Evolutionary conservation across 164 flowering plant species (phyloP).

Genomic region (Piper betle): DNA sequence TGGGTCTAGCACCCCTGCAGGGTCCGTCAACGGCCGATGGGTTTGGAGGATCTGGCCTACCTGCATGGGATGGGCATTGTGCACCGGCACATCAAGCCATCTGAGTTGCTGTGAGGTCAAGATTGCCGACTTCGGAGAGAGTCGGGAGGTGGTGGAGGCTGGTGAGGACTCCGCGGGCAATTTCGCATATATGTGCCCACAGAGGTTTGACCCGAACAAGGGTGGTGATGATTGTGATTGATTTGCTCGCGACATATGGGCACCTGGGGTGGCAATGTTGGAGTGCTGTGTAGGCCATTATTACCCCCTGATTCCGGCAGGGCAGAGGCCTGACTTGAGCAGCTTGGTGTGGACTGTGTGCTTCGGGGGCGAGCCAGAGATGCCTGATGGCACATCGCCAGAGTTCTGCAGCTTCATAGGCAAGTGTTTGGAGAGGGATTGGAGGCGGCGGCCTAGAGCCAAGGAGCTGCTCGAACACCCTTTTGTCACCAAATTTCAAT

Average conservation of each 20-base stretch:
- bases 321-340: slow-evolving; percentile 73
- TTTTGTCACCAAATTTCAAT: slow-evolving; percentile 27
- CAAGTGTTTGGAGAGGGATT: no score
- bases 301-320: slow-evolving; percentile 46
- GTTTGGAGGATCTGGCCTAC: no score
- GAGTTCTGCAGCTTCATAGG: slow-evolving; percentile 49
- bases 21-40: no score
- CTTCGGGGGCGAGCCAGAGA: no score
- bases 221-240: slow-evolving; percentile 48
- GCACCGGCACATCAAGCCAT: slow-evolving; percentile 69
- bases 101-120: slow-evolving; percentile 63
- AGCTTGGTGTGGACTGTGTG: slow-evolving; percentile 74
- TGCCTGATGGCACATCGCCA: slow-evolving; percentile 40
- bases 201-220: slow-evolving; percentile 62
- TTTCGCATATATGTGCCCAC: slow-evolving; percentile 83
- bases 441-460: slow-evolving; percentile 50
- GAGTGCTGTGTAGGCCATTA: slow-evolving; percentile 62
- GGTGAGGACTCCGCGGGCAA: slow-evolving; percentile 73
- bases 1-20: no score
- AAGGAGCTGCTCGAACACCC: slow-evolving; percentile 51
- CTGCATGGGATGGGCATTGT: no score
- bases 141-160: slow-evolving; percentile 21
- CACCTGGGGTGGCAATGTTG: slow-evolving; percentile 54
- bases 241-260: slow-evolving; percentile 66
- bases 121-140: slow-evolving; percentile 77